Evolutionary conservation across 148 eudicot species (phyloP), one percentile per base, ranked within the genome.

Genomic region (Fagopyrum homotropicum): DNA sequence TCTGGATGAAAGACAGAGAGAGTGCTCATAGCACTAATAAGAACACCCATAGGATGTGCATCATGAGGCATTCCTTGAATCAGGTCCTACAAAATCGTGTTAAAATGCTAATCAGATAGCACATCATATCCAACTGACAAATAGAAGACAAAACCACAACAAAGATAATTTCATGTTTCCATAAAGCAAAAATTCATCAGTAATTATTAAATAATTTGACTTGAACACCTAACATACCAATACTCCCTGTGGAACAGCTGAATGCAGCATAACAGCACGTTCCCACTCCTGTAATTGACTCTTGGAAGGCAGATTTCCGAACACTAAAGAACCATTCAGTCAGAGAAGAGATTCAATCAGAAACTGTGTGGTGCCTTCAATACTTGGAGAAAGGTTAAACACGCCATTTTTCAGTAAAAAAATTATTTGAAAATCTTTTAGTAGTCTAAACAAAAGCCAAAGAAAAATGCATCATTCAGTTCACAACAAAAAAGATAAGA

Each of bases 1-100:
- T 95, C 98, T 6, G 98, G 98, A 83, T 95, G 98, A 73, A 86
- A 95, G 68, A 95, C 82, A 30, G 98, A 95, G 70, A 95, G 96
- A 59, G 98, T 86, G 83, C 97, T 90, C 96, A 95, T 95, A 64
- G 96, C 93, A 81, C 96, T 95, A 78, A 87, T 90, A 75, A 95
- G 96, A 75, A 95, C 97, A 73, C 98, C 97, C 98, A 95, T 95
- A 9, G 98, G 98, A 83, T 92, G 98, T 76, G 98, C 97, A 86
- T 95, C 98, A 83, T 95, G 97, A 76, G 98, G 98, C 98, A 95
- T 95, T 69, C 84, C 83, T 69, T 90, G 97, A 84, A 95, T 95
- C 75, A 90, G 89, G 82, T 95, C 93, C 98, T 95, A 82, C 83
- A 85, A 79, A 75, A 85, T 69, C 77, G 9, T 66, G 66, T 22